Conservation (phyloP, 805 yeast genomes). For the Torulaspora gathmanii region DNA sequence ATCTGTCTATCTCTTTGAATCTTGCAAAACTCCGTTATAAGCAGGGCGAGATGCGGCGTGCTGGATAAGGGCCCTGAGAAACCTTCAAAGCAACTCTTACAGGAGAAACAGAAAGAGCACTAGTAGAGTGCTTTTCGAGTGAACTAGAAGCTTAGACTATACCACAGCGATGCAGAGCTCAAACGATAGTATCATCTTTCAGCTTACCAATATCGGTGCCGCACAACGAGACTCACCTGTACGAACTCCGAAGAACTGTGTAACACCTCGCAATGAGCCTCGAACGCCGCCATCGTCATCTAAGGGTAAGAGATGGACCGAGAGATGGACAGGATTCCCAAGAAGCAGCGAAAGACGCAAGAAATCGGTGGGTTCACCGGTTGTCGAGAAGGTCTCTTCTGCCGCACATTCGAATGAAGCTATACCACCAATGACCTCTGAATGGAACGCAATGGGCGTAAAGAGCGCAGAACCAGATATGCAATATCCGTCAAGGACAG, state of each 20-base stretch:
- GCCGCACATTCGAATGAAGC: slow-evolving; percentile 1
- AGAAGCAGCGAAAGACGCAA: slow-evolving; percentile 15
- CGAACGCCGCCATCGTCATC: slow-evolving; percentile 19
- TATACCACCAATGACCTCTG: slow-evolving; percentile 3
- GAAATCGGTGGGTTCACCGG: slow-evolving; percentile 4
- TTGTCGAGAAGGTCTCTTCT: background rate
- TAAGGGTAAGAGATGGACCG: slow-evolving; percentile 27
- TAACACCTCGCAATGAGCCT: slow-evolving; percentile 6
- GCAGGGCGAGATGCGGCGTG: background rate
- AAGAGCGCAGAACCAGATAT: slow-evolving; percentile 4
- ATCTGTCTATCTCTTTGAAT: background rate
- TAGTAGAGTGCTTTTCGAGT: background rate
- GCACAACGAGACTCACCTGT: slow-evolving; percentile 10
- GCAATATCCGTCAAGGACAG: slow-evolving; percentile 22
- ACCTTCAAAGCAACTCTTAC: background rate
- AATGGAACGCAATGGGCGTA: slow-evolving; percentile 1
- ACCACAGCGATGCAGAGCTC: slow-evolving; percentile 7
- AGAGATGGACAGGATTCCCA: slow-evolving; percentile 21
- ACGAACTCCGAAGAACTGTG: slow-evolving; percentile 11
- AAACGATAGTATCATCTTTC: slow-evolving; percentile 13
- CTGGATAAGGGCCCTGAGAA: background rate
- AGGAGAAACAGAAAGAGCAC: background rate
- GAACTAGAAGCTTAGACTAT: background rate
- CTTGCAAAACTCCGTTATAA: slow-evolving; percentile 1
- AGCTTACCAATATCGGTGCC: slow-evolving; percentile 18